These are phyloP conservation scores for Gossypium ekmanianum DNA, from an alignment of 345 rosid genomes.

Conservation along the genomic window DNA sequence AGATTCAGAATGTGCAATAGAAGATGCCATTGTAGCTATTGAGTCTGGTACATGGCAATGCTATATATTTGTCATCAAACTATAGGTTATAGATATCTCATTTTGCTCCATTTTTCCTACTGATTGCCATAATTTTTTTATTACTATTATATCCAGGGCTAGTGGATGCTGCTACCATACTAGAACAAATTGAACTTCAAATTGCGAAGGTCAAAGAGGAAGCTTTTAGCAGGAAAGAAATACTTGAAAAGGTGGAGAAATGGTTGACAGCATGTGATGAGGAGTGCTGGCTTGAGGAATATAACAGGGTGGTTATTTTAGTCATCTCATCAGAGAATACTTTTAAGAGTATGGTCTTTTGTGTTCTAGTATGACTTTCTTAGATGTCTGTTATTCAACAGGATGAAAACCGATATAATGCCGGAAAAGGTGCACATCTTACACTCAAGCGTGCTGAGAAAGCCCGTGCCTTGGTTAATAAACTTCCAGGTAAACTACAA, in stretches of 20 bases:
- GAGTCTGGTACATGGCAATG: conserved; percentile 59
- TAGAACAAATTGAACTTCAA: conserved; percentile 81
- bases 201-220: conserved; percentile 83
- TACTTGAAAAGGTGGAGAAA: conserved; percentile 93
- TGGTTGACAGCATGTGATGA: conserved; percentile 95
- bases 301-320: conserved; percentile 65
- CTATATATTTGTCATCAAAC: neutral
- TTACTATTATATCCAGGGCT: conserved; percentile 37
- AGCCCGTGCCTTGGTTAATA: conserved; percentile 88
- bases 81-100: neutral
- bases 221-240: conserved; percentile 82
- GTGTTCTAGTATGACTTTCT: conserved; percentile 10
- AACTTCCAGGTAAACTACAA: conserved; percentile 70
- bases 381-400: conserved; percentile 30
- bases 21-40: conserved; percentile 62
- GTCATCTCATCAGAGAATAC: neutral
- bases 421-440: conserved; percentile 97
- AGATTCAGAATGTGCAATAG: conserved; percentile 56
- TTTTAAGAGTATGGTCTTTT: neutral
- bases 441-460: conserved; percentile 95
- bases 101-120: neutral
- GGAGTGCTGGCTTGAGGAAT: conserved; percentile 98
- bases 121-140: neutral
- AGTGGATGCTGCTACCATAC: conserved; percentile 57
- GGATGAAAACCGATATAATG: conserved; percentile 96